Evolutionary conservation across 2,329 filamentous ascomycete species (phyloP), one percentile per base, ranked within the genome.

Genomic region (Penicillium sp.): DNA sequence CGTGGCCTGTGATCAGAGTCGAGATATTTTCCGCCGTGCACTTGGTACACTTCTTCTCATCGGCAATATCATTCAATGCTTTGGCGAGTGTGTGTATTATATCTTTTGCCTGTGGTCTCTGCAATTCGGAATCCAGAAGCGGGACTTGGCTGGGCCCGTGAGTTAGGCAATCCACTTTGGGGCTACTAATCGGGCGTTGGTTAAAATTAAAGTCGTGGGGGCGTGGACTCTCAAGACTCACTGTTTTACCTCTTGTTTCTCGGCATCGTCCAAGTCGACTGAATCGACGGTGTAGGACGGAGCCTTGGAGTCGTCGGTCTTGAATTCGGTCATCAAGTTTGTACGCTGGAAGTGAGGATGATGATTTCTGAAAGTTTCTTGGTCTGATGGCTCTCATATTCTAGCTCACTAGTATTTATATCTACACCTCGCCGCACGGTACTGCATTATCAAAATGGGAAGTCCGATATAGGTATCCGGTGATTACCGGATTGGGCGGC

Each of bases 1-100:
- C 45, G 3, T 53, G 41, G 6, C 37, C 31, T 6, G 46, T 49
- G 16, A 58, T 39, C 7, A 47, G 41, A 42, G 41, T 37, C 9
- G 49, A 46, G 1, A 58, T 35, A 10, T 32, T 42, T 38, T 58
- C 53, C 9, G 53, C 56, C 4, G 56, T 56, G 31, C 56, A 58
- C 13, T 52, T 52, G 3, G 53, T 56, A 27, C 56, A 58, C 15
- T 53, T 46, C 6, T 46, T 50, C 32, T 53, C 53, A 39, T 53
- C 38, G 8, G 21, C 27, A 6, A 58, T 32, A 8, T 58, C 54
- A 39, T 39, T 56, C 31, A 58, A 27, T 31, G 56, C 56, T 3
- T 10, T 3, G 25, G 50, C 29, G 7, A 58, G 25, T 10, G 18
- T 18, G 10, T 21, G 31, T 18, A 58, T 47, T 6, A 45, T 16